phyloP scores from a whole-genome alignment of 495 filamentous ascomycete genomes.

The Podospora appendiculata region DNA sequence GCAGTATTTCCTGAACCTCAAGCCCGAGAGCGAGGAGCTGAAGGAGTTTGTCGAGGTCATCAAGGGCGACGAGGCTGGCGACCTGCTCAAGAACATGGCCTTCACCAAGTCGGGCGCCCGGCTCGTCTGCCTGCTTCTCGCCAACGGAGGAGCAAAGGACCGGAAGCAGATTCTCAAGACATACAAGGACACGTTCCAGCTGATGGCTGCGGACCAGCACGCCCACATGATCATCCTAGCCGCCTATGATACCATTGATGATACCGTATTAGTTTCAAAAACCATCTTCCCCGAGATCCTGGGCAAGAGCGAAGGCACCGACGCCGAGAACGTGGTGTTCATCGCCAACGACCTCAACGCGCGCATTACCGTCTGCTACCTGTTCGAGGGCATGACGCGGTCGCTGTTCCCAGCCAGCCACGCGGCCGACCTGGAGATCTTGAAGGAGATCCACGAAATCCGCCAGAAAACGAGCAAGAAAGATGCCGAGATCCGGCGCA shows the following conservation, averaged over 20 bases:
- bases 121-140: constrained; percentile 71
- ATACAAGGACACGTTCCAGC: constrained; percentile 76
- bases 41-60: constrained; percentile 84
- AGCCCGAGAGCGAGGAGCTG: constrained; percentile 65
- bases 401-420: constrained; percentile 57
- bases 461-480: constrained; percentile 85
- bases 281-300: constrained; percentile 76
- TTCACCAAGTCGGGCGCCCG: constrained; percentile 86
- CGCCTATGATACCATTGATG: constrained; percentile 85
- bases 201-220: constrained; percentile 69
- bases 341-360: constrained; percentile 63
- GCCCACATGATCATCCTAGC: constrained; percentile 77
- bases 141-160: constrained; percentile 84
- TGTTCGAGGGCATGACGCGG: constrained; percentile 63
- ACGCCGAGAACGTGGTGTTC: constrained; percentile 54
- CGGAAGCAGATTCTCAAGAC: constrained; percentile 78
- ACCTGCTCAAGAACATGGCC: constrained; percentile 86
- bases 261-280: constrained; percentile 83
- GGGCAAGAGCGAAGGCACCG: constrained; percentile 52
- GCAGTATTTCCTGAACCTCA: constrained; percentile 82
- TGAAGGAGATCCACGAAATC: constrained; percentile 68
- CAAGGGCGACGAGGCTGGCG: constrained; percentile 82
- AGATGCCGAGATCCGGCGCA: constrained; percentile 62
- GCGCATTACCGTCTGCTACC: constrained; percentile 74
- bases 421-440: constrained; percentile 51